These are phyloP conservation scores for Talaromyces thailandensis DNA, from an alignment of 495 filamentous ascomycete species.

Conservation along the genomic window DNA sequence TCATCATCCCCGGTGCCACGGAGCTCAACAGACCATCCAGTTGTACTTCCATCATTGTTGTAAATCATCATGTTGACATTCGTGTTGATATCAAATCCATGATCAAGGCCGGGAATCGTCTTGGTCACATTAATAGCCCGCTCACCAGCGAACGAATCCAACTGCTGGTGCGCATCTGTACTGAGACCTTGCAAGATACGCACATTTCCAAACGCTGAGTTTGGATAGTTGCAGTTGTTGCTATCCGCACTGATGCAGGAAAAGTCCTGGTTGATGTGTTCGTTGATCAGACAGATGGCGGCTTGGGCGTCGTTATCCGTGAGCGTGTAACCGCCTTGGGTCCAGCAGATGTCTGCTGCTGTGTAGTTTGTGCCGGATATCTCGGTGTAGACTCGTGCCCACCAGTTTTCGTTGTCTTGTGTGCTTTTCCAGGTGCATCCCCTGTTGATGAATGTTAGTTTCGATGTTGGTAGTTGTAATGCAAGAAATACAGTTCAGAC, in stretches of 20 bases:
- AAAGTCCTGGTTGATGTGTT: background rate
- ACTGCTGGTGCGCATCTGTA: background rate
- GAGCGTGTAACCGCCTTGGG: background rate
- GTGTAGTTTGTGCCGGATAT: background rate
- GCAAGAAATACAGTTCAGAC: background rate
- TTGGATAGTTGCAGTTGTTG: background rate
- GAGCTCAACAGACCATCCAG: background rate
- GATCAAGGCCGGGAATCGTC: background rate
- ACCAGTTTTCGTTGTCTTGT: background rate
- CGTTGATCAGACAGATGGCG: background rate
- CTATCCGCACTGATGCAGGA: background rate
- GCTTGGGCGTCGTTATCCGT: background rate
- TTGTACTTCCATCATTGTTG: background rate
- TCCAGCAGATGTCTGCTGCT: background rate
- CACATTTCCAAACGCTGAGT: background rate
- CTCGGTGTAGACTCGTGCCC: background rate
- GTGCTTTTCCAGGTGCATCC: background rate
- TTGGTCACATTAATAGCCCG: background rate
- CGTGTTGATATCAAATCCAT: background rate
- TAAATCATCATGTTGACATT: background rate
- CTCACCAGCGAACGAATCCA: background rate
- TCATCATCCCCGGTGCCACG: background rate
- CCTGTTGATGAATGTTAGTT: background rate
- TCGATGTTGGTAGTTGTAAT: background rate
- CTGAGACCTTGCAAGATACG: background rate